Percentiles rank a stretch among this genome's conserved stretches.
Conservation (phyloP, 139 green algal genomes). For the Tetradesmus lagerheimii region DNA sequence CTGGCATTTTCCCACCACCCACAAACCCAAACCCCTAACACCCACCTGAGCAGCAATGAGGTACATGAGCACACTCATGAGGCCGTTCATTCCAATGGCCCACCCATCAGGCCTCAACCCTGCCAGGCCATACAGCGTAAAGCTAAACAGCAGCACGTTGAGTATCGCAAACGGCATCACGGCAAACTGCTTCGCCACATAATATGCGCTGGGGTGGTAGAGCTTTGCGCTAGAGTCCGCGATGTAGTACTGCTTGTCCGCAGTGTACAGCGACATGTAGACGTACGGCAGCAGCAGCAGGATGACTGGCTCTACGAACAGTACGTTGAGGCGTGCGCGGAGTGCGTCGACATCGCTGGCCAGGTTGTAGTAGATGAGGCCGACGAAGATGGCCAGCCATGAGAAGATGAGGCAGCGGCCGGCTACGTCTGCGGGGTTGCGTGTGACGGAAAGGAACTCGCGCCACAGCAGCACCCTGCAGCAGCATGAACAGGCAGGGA, state of each 20-base stretch:
- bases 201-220: slow-evolving; percentile 73
- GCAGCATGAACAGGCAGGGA: too few species aligned
- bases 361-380: slow-evolving; percentile 75
- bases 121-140: slow-evolving; percentile 72
- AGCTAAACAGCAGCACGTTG: slow-evolving; percentile 58
- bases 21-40: not conserved
- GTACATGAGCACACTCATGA: slow-evolving; percentile 56
- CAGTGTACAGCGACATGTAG: slow-evolving; percentile 75
- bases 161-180: slow-evolving; percentile 70
- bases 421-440: slow-evolving; percentile 79
- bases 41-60: slow-evolving; percentile 60
- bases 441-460: slow-evolving; percentile 60
- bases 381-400: slow-evolving; percentile 74
- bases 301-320: slow-evolving; percentile 69
- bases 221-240: slow-evolving; percentile 65
- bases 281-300: slow-evolving; percentile 78
- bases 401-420: slow-evolving; percentile 74
- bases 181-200: slow-evolving; percentile 67
- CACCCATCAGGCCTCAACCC: slow-evolving; percentile 53
- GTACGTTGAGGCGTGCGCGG: slow-evolving; percentile 62
- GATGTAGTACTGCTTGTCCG: slow-evolving; percentile 72
- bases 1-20: too few species aligned
- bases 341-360: slow-evolving; percentile 22
- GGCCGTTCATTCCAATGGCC: slow-evolving; percentile 45
- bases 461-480: slow-evolving; percentile 60